Conservation (phyloP, 805 yeast species). For the Yarrowia sp. region DNA sequence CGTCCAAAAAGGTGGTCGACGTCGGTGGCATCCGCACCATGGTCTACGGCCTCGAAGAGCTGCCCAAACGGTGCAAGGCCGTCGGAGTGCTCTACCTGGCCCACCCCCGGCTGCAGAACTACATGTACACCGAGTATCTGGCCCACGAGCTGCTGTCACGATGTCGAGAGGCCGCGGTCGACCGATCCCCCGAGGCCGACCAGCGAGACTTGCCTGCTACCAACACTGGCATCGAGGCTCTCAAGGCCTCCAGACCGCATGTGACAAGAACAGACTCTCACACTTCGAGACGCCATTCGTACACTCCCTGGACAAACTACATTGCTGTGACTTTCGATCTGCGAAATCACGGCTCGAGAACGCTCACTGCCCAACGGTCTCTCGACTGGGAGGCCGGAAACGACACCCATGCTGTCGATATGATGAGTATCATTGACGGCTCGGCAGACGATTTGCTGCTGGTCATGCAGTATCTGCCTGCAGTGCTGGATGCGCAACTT, state of each 20-base stretch:
- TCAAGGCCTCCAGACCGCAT: slow-evolving; percentile 5
- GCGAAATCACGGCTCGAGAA: slow-evolving; percentile 64
- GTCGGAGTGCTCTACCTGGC: slow-evolving; percentile 47
- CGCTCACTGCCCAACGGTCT: slow-evolving; percentile 52
- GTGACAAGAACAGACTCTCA: slow-evolving; percentile 7
- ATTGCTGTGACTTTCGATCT: slow-evolving; percentile 61
- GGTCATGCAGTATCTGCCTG: slow-evolving; percentile 57
- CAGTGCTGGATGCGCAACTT: slow-evolving; percentile 42
- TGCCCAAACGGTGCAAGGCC: slow-evolving; percentile 37
- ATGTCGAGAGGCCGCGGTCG: slow-evolving; percentile 33
- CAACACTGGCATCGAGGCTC: slow-evolving; percentile 28
- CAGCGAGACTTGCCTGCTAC: slow-evolving; percentile 23
- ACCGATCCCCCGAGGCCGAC: slow-evolving; percentile 21
- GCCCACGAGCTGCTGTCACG: slow-evolving; percentile 52
- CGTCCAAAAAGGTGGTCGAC: slow-evolving; percentile 37
- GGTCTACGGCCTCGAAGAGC: slow-evolving; percentile 39
- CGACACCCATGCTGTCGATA: slow-evolving; percentile 58
- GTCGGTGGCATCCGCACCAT: slow-evolving; percentile 34
- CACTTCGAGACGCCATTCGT: slow-evolving; percentile 43
- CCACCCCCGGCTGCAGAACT: slow-evolving; percentile 57
- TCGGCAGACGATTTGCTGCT: slow-evolving; percentile 55
- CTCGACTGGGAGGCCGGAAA: slow-evolving; percentile 59
- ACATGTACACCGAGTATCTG: slow-evolving; percentile 52
- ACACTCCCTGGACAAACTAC: slow-evolving; percentile 44
- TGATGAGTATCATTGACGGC: slow-evolving; percentile 59